Percentiles rank a stretch among this genome's conserved stretches.
These are phyloP conservation scores for Pichia occidentalis DNA, from an alignment of 805 yeast genomes.

Conservation along the genomic window DNA sequence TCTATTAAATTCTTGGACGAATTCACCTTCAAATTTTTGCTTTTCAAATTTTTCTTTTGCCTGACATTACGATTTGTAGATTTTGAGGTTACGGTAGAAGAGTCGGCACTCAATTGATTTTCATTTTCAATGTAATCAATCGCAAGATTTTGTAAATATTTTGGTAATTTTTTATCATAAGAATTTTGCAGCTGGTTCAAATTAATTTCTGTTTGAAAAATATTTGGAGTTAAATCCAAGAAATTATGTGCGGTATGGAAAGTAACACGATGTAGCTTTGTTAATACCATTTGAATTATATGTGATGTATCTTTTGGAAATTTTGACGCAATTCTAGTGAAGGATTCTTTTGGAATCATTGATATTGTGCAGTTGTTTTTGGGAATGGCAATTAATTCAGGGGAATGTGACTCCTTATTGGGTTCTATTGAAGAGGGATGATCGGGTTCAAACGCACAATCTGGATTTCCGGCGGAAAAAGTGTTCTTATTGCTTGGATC, in stretches of 20 bases:
- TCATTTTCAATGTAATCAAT: conserved; percentile 5
- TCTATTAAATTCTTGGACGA: too few relatives aligned
- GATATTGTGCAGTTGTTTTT: conserved; percentile 76
- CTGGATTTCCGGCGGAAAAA: not conserved
- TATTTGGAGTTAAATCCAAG: conserved; percentile 75
- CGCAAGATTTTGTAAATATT: conserved; percentile 45
- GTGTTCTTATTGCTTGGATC: conserved; percentile 6
- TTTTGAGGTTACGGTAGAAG: not conserved
- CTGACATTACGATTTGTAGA: not conserved
- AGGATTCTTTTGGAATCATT: conserved; percentile 82
- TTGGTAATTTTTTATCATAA: conserved; percentile 45
- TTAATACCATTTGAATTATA: conserved; percentile 85
- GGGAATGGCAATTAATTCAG: conserved; percentile 63
- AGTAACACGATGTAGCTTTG: conserved; percentile 83
- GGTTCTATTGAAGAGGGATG: conserved; percentile 4
- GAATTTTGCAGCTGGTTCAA: conserved; percentile 43
- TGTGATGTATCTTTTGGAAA: conserved; percentile 90
- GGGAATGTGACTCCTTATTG: conserved; percentile 9
- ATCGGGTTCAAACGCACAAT: not conserved
- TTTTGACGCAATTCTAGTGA: conserved; percentile 58
- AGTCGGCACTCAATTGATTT: not conserved
- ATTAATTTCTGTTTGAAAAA: conserved; percentile 65
- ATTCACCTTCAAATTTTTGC: not conserved
- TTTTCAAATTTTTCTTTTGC: conserved; percentile 2
- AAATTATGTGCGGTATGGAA: conserved; percentile 85